Percentiles rank a stretch among this genome's conserved stretches.
Conservation (phyloP, 2,329 filamentous ascomycete genomes). For the Botryosphaeria dothidea region DNA sequence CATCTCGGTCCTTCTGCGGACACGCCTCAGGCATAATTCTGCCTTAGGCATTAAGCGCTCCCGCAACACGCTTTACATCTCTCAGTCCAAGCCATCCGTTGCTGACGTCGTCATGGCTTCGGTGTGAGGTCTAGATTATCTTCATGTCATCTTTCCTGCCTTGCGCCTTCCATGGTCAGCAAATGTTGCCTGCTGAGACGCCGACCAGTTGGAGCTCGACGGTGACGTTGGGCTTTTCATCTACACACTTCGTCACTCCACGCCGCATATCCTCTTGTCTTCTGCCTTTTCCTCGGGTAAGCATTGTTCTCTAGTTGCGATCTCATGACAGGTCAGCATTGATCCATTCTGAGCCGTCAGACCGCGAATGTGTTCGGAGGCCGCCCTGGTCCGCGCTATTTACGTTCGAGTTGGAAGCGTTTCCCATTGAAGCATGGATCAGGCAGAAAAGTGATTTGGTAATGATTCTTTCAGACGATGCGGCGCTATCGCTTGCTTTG, state of each 20-base stretch:
- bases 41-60: neutral
- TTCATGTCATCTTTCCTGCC: neutral
- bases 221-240: neutral
- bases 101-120: neutral
- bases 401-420: neutral
- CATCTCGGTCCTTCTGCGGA: slow-evolving; percentile 3
- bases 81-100: neutral
- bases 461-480: neutral
- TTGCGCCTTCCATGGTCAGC: neutral
- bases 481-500: neutral
- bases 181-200: neutral
- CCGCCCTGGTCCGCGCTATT: neutral
- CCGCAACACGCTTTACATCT: neutral
- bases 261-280: neutral
- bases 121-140: neutral
- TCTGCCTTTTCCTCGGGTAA: neutral
- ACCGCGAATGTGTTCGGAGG: neutral
- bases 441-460: neutral
- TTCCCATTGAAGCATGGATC: neutral
- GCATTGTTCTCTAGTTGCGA: neutral
- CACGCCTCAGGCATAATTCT: neutral
- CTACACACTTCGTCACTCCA: neutral
- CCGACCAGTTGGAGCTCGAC: neutral
- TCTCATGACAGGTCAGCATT: neutral
- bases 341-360: neutral